phyloP scores from a whole-genome alignment of 2,329 filamentous ascomycete species.

The Dothidotthia symphoricarpi region DNA sequence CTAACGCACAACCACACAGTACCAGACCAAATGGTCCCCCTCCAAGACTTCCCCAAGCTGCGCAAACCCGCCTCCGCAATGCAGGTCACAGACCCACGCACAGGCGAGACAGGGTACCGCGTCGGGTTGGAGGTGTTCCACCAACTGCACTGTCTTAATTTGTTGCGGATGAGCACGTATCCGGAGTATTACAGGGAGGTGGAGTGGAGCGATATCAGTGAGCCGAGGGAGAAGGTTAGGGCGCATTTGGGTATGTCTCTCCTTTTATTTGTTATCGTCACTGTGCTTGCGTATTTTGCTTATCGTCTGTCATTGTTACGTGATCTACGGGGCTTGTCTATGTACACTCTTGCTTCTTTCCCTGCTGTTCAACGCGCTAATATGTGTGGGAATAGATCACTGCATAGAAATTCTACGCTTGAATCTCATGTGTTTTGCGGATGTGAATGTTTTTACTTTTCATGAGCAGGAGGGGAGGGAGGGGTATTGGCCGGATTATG shows the following conservation, averaged over 20 bases:
- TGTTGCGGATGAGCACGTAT: constrained; percentile 37
- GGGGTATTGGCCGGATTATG: constrained; percentile 34
- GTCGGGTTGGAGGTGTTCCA: constrained; percentile 61
- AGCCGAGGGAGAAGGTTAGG: constrained; percentile 30
- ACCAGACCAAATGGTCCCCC: constrained; percentile 60
- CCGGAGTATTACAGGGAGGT: constrained; percentile 34
- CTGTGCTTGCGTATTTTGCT: too few species aligned
- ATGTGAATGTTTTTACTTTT: constrained; percentile 39
- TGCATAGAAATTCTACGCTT: constrained; percentile 40
- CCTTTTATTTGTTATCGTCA: neutral
- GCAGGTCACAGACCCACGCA: constrained; percentile 56
- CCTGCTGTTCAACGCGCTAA: too few species aligned
- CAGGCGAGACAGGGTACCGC: constrained; percentile 59
- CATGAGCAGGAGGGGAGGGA: constrained; percentile 21
- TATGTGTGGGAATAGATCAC: too few species aligned
- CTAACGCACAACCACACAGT: constrained; percentile 43
- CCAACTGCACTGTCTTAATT: constrained; percentile 43
- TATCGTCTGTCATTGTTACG: too few species aligned
- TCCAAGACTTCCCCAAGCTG: constrained; percentile 54
- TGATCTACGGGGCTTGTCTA: too few species aligned
- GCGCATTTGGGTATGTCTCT: constrained; percentile 24
- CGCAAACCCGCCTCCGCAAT: constrained; percentile 54
- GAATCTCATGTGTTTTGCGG: constrained; percentile 38
- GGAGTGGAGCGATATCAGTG: constrained; percentile 27
- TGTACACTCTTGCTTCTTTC: neutral